Percentiles rank a stretch among this genome's conserved stretches.
These are phyloP conservation scores for Ophiostoma sp. DNA, from an alignment of 2,329 filamentous ascomycete species.

Conservation along the genomic window DNA sequence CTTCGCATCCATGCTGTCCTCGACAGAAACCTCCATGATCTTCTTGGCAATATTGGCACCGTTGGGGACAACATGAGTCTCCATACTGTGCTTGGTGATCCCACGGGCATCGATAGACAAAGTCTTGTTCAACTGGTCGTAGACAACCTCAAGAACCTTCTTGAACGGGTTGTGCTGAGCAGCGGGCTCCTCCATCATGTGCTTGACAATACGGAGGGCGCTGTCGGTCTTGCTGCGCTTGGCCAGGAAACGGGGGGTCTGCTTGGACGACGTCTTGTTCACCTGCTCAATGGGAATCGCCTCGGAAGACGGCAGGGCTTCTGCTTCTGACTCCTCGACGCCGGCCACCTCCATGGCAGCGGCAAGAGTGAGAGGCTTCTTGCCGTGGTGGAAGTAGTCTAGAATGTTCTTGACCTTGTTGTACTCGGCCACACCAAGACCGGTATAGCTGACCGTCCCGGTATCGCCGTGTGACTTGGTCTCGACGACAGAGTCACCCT, in stretches of 20 bases:
- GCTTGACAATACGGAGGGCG: neutral
- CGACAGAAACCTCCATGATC: neutral
- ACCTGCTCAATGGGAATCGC: neutral
- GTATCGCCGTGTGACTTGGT: neutral
- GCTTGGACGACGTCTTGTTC: conserved; percentile 5
- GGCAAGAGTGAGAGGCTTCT: neutral
- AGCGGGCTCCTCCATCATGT: neutral
- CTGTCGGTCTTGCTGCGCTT: neutral
- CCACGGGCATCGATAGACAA: neutral
- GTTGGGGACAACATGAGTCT: neutral
- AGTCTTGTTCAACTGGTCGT: neutral
- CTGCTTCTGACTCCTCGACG: no score
- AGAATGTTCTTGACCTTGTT: neutral
- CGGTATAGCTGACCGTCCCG: neutral
- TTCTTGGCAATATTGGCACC: neutral
- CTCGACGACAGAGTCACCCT: neutral
- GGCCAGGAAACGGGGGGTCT: neutral
- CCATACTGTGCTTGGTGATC: neutral
- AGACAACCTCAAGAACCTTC: conserved; percentile 1
- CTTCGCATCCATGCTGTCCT: neutral
- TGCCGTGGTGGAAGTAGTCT: conserved; percentile 9
- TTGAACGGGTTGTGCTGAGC: neutral
- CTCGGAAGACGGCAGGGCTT: neutral
- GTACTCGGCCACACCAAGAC: conserved; percentile 10
- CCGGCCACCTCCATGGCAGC: neutral